Evolutionary conservation across 139 green algal genomes (phyloP).

Genomic region (Limnomonas spitsbergensis): DNA sequence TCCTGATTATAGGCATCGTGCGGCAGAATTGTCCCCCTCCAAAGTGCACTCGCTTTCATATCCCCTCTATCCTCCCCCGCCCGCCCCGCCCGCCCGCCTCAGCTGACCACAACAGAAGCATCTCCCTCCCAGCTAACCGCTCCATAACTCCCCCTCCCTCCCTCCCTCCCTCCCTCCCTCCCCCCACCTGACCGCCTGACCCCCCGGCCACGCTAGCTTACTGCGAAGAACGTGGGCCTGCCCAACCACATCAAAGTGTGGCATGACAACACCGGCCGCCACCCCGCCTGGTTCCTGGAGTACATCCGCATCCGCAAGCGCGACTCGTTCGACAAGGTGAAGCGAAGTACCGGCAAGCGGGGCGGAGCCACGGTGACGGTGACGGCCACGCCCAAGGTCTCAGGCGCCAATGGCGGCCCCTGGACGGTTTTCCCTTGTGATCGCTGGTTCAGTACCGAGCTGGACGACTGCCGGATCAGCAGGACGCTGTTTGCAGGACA

Average conservation of each 20-base stretch:
- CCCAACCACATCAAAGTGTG: slow-evolving; percentile 50
- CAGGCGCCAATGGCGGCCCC: not conserved
- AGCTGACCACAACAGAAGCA: too few relatives aligned
- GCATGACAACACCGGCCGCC: slow-evolving; percentile 63
- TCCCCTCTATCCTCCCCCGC: too few relatives aligned
- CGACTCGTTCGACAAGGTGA: slow-evolving; percentile 22
- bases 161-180: too few relatives aligned
- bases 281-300: slow-evolving; percentile 67
- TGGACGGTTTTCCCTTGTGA: slow-evolving; percentile 57
- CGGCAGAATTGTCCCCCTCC: too few relatives aligned
- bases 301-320: slow-evolving; percentile 58
- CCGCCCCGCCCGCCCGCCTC: too few relatives aligned
- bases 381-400: not conserved
- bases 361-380: not conserved
- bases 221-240: slow-evolving; percentile 26
- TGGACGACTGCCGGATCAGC: slow-evolving; percentile 59
- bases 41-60: too few relatives aligned
- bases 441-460: slow-evolving; percentile 60
- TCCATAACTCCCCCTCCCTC: too few relatives aligned
- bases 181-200: too few relatives aligned
- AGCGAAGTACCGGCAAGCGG: not conserved
- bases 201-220: too few relatives aligned
- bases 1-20: too few relatives aligned
- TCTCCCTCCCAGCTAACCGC: too few relatives aligned
- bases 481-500: slow-evolving; percentile 37